phyloP scores from a whole-genome alignment of 129 eudicot species.

The Flaveria linearis region DNA sequence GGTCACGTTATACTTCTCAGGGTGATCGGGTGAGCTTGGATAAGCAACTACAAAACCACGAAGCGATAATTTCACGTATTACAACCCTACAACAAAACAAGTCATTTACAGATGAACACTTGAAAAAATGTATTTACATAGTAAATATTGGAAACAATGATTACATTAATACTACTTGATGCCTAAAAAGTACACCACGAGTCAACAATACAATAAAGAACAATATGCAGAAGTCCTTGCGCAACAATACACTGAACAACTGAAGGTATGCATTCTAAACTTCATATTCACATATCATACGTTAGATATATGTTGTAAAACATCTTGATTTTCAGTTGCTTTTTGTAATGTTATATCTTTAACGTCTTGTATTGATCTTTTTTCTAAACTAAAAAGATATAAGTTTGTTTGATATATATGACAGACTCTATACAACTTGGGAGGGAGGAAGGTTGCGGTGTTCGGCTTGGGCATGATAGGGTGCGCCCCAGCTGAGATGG shows the following conservation, averaged over 20 bases:
- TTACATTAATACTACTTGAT: conserved; percentile 49
- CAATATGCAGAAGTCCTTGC: conserved; percentile 45
- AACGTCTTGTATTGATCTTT: not conserved
- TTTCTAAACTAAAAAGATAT: not conserved
- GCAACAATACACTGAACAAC: conserved; percentile 35
- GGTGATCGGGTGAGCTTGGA: conserved; percentile 38
- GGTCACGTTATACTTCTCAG: conserved; percentile 20
- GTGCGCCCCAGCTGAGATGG: conserved; percentile 39
- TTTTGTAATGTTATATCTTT: not conserved
- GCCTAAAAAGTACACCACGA: conserved; percentile 35
- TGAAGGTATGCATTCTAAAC: conserved; percentile 28
- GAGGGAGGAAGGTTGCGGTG: conserved; percentile 46
- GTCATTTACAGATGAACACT: conserved; percentile 26
- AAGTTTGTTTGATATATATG: conserved; percentile 4
- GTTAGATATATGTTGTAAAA: conserved; percentile 7
- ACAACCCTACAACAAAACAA: conserved; percentile 24
- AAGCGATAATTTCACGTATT: conserved; percentile 24
- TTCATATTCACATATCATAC: not conserved
- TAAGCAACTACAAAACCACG: conserved; percentile 41
- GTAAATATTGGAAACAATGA: conserved; percentile 58
- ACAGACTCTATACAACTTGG: conserved; percentile 37
- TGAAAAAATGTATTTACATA: conserved; percentile 45
- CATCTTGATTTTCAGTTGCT: not conserved
- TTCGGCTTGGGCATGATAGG: conserved; percentile 44
- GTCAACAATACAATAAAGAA: conserved; percentile 21